Percentiles rank a stretch among this genome's conserved stretches.
These are phyloP conservation scores for Collybiopsis confluens DNA, from an alignment of 768 basidiomycete genomes.

Conservation along the genomic window DNA sequence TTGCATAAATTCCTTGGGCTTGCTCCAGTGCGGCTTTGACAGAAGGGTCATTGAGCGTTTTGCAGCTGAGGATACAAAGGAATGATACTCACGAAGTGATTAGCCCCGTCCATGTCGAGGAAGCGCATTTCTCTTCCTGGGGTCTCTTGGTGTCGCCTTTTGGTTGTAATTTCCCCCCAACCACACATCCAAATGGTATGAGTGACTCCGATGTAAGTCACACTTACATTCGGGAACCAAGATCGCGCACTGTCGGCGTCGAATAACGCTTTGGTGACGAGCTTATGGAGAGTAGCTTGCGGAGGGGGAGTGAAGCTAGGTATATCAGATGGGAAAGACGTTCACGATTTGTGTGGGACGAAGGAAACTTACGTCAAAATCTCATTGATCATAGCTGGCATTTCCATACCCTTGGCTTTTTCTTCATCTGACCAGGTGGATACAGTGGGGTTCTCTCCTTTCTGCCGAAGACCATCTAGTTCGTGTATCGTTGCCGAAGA, in stretches of 20 bases:
- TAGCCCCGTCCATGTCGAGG: background rate
- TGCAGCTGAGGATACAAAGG: no score
- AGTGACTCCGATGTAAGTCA: constrained; percentile 2
- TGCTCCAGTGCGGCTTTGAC: background rate
- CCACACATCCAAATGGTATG: constrained; percentile 7
- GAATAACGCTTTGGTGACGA: constrained; percentile 6
- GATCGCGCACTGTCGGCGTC: constrained; percentile 1
- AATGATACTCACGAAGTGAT: background rate
- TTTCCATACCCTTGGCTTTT: background rate
- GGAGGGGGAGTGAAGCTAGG: background rate
- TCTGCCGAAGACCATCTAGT: constrained; percentile 1
- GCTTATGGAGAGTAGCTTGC: background rate
- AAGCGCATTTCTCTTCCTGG: background rate
- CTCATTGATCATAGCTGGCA: constrained; percentile 1
- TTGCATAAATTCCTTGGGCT: background rate
- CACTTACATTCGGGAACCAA: constrained; percentile 6
- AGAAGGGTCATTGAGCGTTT: background rate
- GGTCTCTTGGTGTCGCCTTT: background rate
- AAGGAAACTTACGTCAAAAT: background rate
- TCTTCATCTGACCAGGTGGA: constrained; percentile 11
- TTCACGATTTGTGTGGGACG: no score
- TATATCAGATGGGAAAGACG: no score
- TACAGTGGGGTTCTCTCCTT: background rate
- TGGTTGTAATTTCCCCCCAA: constrained; percentile 9
- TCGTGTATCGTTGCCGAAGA: background rate